These are phyloP conservation scores for Ceratocystis diversiconidia DNA, from an alignment of 2,329 filamentous ascomycete genomes.

Conservation along the genomic window DNA sequence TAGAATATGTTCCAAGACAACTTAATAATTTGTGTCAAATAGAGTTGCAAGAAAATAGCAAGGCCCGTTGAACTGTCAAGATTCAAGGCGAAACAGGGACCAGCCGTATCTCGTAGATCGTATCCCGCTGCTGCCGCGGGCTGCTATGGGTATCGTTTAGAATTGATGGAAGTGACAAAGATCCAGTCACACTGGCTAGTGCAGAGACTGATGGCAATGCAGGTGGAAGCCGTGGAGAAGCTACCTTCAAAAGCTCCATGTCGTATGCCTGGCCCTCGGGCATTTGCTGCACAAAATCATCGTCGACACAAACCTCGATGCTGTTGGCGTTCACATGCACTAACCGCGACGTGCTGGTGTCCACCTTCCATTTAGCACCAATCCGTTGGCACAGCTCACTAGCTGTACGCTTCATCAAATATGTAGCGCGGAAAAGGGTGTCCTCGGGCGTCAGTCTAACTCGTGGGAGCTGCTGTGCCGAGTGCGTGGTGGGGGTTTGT, in stretches of 20 bases:
- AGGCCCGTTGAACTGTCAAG: background rate
- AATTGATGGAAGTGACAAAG: constrained; percentile 13
- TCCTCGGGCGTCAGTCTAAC: constrained; percentile 25
- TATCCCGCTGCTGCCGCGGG: background rate
- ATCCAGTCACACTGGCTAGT: background rate
- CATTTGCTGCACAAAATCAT: constrained; percentile 72
- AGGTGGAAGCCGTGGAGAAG: background rate
- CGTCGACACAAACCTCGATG: constrained; percentile 73
- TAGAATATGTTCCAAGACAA: background rate
- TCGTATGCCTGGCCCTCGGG: constrained; percentile 60
- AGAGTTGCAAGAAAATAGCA: background rate
- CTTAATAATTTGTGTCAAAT: no score
- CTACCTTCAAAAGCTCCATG: constrained; percentile 26
- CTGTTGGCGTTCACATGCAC: constrained; percentile 61
- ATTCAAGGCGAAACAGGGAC: background rate
- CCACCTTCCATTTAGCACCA: constrained; percentile 66
- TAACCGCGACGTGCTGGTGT: constrained; percentile 55
- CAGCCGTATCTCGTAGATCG: constrained; percentile 15
- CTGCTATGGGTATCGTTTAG: background rate
- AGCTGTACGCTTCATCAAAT: constrained; percentile 63
- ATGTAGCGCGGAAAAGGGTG: constrained; percentile 63
- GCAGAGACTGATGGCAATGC: constrained; percentile 9
- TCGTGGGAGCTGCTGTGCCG: constrained; percentile 32
- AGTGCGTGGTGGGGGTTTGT: constrained; percentile 19
- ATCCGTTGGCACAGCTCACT: constrained; percentile 60